Base-by-base conservation (phyloP, 768 basidiomycete genomes). In the Phylloporus rhodoxanthus region DNA sequence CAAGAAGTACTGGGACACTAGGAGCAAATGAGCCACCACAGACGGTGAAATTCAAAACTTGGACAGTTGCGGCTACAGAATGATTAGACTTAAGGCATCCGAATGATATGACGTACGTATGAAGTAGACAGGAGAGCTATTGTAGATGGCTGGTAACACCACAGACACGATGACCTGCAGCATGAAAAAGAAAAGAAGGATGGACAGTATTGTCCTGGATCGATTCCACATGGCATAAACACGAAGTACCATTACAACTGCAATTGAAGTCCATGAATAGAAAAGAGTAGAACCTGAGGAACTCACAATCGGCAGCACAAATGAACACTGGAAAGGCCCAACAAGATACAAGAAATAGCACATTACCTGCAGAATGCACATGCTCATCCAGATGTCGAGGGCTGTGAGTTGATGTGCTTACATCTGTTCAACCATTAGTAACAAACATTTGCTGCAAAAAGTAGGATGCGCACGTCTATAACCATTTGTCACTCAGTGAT, bases 231-330 rank as follows among this genome's bases (percentile, higher is more conserved):
- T 47, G 33, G 55, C 40, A 45, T 57, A 57, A 1, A 57, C 55
- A 0, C 55, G 42, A 8, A 58, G 23, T 17, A 58, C 36, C 56
- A 58, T 58, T 13, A 57, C 15, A 4, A 57, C 57, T 58, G 2
- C 11, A 36, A 29, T 17, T 13, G 2, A 26, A 30, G 19, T 8
- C 8, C 25, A 26, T 26, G 42, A 23, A 14, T 13, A 19, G 5
- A 29, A 15, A 11, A 5, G 29, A n/a, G 6, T 10, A 15, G 11
- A 2, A 4, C 4, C 25, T 26, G 25, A 2, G 17, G 17, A 30
- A 43, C 57, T 36, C 10, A 58, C 56, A 42, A 38, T 58, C 56
- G 4, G 49, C 40, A 32, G 41, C 49, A 43, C 40, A 23, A 39
- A 51, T 17, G 38, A 54, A 58, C 15, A 58, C 11, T 1, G 25